Conservation (phyloP, 2,329 filamentous ascomycete species). For the Sclerotinia nivalis region DNA sequence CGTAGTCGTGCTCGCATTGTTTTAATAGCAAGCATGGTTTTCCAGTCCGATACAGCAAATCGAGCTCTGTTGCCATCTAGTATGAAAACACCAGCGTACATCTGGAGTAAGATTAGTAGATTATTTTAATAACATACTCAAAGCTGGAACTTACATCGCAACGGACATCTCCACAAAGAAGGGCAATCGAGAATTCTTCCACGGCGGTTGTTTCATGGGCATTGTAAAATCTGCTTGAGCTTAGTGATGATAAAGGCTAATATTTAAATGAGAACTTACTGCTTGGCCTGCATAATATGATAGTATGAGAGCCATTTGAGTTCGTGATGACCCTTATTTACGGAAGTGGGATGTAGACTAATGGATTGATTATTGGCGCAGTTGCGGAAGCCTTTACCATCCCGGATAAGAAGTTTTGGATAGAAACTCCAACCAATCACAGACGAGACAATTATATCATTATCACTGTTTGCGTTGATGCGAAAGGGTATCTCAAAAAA, state of each 20-base stretch:
- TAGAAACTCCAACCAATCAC: conserved; percentile 96
- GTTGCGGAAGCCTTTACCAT: conserved; percentile 86
- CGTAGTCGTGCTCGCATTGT: conserved; percentile 70
- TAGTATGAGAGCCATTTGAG: conserved; percentile 91
- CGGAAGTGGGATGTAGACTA: conserved; percentile 80
- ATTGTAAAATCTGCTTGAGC: conserved; percentile 66
- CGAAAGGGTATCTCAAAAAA: conserved; percentile 83
- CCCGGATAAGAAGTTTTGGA: conserved; percentile 82
- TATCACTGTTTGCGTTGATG: conserved; percentile 73
- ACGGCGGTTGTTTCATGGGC: conserved; percentile 84
- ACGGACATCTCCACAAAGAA: conserved; percentile 86
- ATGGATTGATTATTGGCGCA: conserved; percentile 91
- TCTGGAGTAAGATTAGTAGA: conserved; percentile 47
- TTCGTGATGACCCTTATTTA: conserved; percentile 72
- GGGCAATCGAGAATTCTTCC: conserved; percentile 77
- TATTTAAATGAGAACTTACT: conserved; percentile 52
- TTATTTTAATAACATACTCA: conserved; percentile 24
- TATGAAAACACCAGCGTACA: conserved; percentile 83
- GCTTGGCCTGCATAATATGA: conserved; percentile 91
- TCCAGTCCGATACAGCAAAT: conserved; percentile 86
- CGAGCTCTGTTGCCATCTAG: conserved; percentile 85
- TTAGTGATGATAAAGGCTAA: conserved; percentile 28
- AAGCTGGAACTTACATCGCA: conserved; percentile 63
- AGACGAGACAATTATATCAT: conserved; percentile 75
- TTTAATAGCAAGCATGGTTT: conserved; percentile 86